phyloP scores from a whole-genome alignment of 257 asterid genomes.

The Solanum sparsipilum region DNA sequence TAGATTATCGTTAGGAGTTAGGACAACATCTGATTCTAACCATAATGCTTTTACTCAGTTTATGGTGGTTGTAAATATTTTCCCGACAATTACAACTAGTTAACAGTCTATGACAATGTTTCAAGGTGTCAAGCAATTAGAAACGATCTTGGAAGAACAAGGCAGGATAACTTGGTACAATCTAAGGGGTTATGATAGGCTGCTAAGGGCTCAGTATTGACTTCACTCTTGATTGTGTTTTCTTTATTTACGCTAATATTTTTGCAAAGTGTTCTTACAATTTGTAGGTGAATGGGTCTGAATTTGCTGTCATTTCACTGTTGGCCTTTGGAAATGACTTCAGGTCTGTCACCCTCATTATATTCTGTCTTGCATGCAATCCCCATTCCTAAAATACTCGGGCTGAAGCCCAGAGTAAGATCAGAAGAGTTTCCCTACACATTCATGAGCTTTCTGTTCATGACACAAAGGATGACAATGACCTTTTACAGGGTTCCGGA shows the following conservation, averaged over 20 bases:
- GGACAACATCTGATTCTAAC: neutral
- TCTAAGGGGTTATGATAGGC: neutral
- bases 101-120: neutral
- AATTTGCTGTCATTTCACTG: conserved; percentile 69
- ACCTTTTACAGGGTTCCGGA: conserved; percentile 40
- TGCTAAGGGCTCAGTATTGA: neutral
- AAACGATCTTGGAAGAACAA: neutral
- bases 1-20: neutral
- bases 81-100: neutral
- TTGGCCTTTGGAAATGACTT: conserved; percentile 63
- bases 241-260: neutral
- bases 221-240: neutral
- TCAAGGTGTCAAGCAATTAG: neutral
- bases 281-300: conserved; percentile 70
- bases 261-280: neutral
- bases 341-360: conserved; percentile 40
- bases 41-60: neutral
- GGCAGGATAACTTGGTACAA: neutral
- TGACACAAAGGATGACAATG: conserved; percentile 8
- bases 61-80: neutral
- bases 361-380: neutral
- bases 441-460: neutral
- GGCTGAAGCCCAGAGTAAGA: neutral
- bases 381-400: neutral
- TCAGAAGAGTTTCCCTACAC: neutral